Conservation (phyloP, 2,329 filamentous ascomycete species). For the Colletotrichum orchidophilum region DNA sequence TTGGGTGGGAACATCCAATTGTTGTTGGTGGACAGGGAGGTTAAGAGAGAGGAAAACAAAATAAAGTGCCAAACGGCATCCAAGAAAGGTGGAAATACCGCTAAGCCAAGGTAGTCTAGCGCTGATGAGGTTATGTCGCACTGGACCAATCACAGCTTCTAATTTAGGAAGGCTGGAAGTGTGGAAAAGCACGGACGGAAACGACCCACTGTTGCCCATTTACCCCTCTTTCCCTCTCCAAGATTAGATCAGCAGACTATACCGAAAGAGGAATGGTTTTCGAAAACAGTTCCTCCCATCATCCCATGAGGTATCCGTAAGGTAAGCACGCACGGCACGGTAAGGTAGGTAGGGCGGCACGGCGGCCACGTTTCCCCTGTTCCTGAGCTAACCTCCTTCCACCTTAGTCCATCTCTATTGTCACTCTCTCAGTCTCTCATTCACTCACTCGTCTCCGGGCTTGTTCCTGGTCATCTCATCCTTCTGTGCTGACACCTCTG, state of each 20-base stretch:
- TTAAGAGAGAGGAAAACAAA: background rate
- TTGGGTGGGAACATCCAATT: background rate
- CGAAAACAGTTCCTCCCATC: background rate
- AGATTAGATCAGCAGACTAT: background rate
- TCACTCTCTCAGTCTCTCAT: background rate
- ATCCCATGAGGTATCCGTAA: too few species aligned
- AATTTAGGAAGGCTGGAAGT: background rate
- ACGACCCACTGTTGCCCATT: conserved; percentile 12
- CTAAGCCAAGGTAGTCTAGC: background rate
- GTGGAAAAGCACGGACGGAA: conserved; percentile 2
- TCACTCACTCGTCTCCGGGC: conserved; percentile 1
- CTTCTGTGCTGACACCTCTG: conserved; percentile 20
- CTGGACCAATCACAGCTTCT: background rate
- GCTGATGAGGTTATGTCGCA: background rate
- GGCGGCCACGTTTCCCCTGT: conserved; percentile 2
- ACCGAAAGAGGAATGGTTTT: background rate
- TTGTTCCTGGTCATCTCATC: conserved; percentile 22
- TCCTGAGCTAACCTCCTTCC: conserved; percentile 9
- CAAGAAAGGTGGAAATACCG: background rate
- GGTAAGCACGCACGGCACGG: too few species aligned
- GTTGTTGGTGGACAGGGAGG: background rate
- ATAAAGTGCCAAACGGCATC: background rate
- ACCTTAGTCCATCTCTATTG: conserved; percentile 13
- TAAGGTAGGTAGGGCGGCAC: too few species aligned
- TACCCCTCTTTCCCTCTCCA: conserved; percentile 23